Percentiles rank a stretch among this genome's conserved stretches.
These are phyloP conservation scores for Furcasterigmium sp. DNA, from an alignment of 2,329 filamentous ascomycete genomes.

Conservation along the genomic window DNA sequence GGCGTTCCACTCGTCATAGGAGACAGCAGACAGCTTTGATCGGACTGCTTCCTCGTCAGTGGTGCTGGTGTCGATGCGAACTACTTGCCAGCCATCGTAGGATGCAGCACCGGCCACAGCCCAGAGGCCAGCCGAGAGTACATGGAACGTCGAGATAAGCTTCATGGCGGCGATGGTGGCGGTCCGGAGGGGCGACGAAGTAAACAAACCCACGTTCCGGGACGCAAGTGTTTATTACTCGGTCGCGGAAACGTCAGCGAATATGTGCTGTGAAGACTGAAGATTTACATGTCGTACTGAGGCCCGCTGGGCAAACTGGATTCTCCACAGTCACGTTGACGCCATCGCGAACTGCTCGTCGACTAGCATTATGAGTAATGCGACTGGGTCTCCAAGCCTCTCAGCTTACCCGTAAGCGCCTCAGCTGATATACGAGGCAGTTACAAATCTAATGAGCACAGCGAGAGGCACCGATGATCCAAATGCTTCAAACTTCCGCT, in stretches of 20 bases:
- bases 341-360: too few species aligned
- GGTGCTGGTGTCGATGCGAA: slow-evolving; percentile 26
- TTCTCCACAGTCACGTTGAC: too few species aligned
- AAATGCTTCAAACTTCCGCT: too few species aligned
- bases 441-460: too few species aligned
- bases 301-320: too few species aligned
- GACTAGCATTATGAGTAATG: too few species aligned
- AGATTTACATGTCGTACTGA: too few species aligned
- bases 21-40: neutral
- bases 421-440: too few species aligned
- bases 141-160: slow-evolving; percentile 5
- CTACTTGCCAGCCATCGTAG: slow-evolving; percentile 40
- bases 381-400: too few species aligned
- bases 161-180: slow-evolving; percentile 3
- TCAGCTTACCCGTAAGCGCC: too few species aligned
- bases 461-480: too few species aligned
- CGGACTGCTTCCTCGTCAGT: slow-evolving; percentile 13
- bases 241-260: neutral
- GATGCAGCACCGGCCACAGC: slow-evolving; percentile 18
- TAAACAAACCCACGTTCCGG: neutral
- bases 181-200: neutral
- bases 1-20: neutral
- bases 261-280: neutral
- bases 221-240: neutral
- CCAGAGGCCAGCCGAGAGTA: slow-evolving; percentile 1